Evolutionary conservation across 2,329 filamentous ascomycete genomes (phyloP).

Genomic region (Aphanocladium album): DNA sequence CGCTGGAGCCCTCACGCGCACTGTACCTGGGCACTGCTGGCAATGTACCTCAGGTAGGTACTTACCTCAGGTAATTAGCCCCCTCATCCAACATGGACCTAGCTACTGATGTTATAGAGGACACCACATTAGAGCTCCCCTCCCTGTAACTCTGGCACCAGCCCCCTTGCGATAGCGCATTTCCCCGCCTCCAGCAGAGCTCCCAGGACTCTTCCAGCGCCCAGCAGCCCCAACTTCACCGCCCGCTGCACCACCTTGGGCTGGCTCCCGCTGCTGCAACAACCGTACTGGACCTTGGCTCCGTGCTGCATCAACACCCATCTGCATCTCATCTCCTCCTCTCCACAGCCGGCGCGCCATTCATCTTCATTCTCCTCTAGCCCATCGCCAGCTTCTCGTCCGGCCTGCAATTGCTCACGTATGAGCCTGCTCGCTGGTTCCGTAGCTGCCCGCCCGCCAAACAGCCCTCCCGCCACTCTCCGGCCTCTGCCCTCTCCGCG

Average conservation of each 20-base stretch:
- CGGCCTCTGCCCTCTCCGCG: neutral
- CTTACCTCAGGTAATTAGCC: too few species aligned
- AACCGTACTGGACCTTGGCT: neutral
- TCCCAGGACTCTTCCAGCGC: neutral
- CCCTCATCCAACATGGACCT: too few species aligned
- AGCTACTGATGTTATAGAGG: too few species aligned
- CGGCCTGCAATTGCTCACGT: neutral
- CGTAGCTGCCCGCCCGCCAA: neutral
- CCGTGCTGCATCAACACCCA: conserved; percentile 9
- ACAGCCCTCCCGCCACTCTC: neutral
- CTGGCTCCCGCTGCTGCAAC: neutral
- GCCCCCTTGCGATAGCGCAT: too few species aligned
- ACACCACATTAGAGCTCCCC: too few species aligned
- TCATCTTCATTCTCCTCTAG: neutral
- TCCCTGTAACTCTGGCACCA: too few species aligned
- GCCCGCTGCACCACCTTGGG: neutral
- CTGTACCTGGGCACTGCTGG: too few species aligned
- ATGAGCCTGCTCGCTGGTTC: neutral
- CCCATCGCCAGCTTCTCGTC: neutral
- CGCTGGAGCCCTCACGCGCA: neutral
- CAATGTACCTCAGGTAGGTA: too few species aligned
- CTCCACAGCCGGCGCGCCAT: conserved; percentile 4
- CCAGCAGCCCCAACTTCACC: conserved; percentile 2
- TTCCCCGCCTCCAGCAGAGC: conserved; percentile 1
- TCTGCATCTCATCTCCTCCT: neutral